phyloP scores from a whole-genome alignment of 768 basidiomycete genomes.

The Suillus bovinus region DNA sequence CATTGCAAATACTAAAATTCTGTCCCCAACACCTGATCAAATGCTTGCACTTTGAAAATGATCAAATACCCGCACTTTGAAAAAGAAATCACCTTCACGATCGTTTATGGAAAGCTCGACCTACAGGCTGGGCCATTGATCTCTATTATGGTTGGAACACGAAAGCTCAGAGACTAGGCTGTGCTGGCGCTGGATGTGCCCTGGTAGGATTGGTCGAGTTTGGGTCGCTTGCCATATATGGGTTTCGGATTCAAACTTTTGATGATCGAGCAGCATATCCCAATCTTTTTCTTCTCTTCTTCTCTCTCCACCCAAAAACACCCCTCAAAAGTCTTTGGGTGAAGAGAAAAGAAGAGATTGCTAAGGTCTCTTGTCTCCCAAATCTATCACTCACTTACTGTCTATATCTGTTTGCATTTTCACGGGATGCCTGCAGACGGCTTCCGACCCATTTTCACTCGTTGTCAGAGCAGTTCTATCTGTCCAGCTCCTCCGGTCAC shows the following conservation, averaged over 20 bases:
- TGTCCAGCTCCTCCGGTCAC: constrained; percentile 38
- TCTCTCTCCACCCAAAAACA: constrained; percentile 52
- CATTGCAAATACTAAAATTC: too few relatives aligned
- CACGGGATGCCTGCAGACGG: constrained; percentile 22
- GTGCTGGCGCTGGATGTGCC: not conserved
- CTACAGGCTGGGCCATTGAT: too few relatives aligned
- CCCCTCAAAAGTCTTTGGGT: constrained; percentile 33
- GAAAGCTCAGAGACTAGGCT: not conserved
- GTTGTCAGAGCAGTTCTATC: constrained; percentile 42
- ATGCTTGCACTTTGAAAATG: too few relatives aligned
- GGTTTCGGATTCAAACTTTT: not conserved
- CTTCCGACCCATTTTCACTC: constrained; percentile 45
- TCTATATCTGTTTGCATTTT: not conserved
- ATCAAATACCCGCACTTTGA: not conserved
- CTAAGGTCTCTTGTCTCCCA: constrained; percentile 12
- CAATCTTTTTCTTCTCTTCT: constrained; percentile 35
- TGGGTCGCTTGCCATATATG: constrained; percentile 2
- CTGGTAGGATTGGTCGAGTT: not conserved
- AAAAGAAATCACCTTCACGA: too few relatives aligned
- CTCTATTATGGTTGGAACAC: not conserved
- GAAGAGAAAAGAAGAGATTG: constrained; percentile 49
- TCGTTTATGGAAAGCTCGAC: not conserved
- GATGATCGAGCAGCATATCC: not conserved
- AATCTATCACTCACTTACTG: constrained; percentile 2
- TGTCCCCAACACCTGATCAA: too few relatives aligned